Conservation (phyloP, 345 rosid genomes). For the Salix udensis region DNA sequence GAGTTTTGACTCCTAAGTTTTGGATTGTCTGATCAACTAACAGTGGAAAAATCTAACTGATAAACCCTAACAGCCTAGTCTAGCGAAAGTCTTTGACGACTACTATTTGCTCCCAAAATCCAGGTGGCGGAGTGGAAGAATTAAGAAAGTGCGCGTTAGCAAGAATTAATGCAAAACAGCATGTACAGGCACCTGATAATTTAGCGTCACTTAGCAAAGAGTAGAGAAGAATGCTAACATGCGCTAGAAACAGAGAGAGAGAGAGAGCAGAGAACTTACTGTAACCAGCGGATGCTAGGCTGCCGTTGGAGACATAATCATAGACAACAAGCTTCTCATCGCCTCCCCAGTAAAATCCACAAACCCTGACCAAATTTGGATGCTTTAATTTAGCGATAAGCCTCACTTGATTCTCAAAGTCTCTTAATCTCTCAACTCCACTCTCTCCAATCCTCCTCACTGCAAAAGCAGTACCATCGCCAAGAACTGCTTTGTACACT, state of each 20-base stretch:
- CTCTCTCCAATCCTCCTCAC: conserved; percentile 85
- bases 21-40: too few relatives aligned
- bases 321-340: conserved; percentile 84
- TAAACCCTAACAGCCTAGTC: too few relatives aligned
- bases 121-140: too few relatives aligned
- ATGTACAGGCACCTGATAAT: not conserved
- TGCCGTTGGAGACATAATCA: conserved; percentile 70
- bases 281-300: conserved; percentile 50
- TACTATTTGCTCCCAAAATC: too few relatives aligned
- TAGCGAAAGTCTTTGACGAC: too few relatives aligned
- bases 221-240: conserved; percentile 1
- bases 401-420: conserved; percentile 68
- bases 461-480: conserved; percentile 60
- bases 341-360: conserved; percentile 82
- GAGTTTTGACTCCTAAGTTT: too few relatives aligned
- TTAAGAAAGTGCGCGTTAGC: conserved; percentile 8
- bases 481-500: conserved; percentile 82
- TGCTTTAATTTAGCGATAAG: conserved; percentile 62
- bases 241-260: not conserved
- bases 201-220: conserved; percentile 14
- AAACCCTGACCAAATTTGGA: conserved; percentile 61
- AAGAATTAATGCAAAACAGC: not conserved
- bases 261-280: conserved; percentile 38
- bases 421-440: conserved; percentile 48
- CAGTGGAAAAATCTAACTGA: too few relatives aligned